Evolutionary conservation across 108 stramenopile genomes (phyloP), one percentile per base, ranked within the genome.

Genomic region (Skeletonema marinoi): DNA sequence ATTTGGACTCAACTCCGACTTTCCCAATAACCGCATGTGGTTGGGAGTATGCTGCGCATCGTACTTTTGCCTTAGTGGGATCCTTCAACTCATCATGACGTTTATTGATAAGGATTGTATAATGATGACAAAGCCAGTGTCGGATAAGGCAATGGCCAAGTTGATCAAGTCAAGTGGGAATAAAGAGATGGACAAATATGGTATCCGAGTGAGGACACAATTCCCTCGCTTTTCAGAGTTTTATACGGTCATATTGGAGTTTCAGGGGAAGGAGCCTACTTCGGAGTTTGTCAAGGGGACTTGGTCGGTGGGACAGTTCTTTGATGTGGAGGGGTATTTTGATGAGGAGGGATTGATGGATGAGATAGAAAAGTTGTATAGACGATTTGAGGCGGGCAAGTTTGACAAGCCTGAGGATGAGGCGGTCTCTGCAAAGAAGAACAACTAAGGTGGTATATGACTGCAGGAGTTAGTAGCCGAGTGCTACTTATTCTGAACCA

Each of bases 101-200:
- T 98, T 96, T 84, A 83, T 96, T 36, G 98, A 98, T 66, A 89
- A 88, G 71, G 98, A 98, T 82, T 86, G 88, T 50, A 97, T 98
- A 70, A 69, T 97, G 70, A 65, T 87, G 62, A 98, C 92, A n/a
- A 89, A 89, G 67, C 88, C 91, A 3, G 30, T 85, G 73, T 60
- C 54, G 14, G 78, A 86, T 50, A 72, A 58, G 41, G 68, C 73
- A 19, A 73, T 69, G 66, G 79, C 72, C 50, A 76, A 83, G 33
- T 73, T 80, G 64, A 59, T 80, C 54, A 78, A 79, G 65, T 73
- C 65, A 32, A 84, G 80, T 41, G 88, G 85, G 46, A 91, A 89
- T 66, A 81, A 76, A 54, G 70, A 74, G 25, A 74, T 91, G 68
- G 73, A 85, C 44, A 74, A 82, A 60, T 82, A 90, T 78, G 94